Evolutionary conservation across 257 asterid species (phyloP).

Genomic region (Penstemon eatonii): DNA sequence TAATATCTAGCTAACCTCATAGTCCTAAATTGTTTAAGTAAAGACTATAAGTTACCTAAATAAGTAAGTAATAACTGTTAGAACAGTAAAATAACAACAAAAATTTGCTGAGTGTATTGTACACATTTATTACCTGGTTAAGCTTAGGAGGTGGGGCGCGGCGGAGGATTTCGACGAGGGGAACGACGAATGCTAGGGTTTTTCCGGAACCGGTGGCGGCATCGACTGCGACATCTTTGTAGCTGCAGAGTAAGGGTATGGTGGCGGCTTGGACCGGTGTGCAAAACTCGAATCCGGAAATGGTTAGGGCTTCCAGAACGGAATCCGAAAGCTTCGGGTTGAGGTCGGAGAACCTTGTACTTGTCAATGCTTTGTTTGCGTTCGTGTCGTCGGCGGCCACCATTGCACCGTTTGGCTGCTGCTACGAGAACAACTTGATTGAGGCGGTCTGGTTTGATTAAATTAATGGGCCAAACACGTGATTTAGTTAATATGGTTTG

Average conservation of each 20-base stretch:
- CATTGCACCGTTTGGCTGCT: neutral
- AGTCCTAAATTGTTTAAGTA: no score
- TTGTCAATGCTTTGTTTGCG: constrained; percentile 74
- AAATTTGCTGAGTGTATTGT: neutral
- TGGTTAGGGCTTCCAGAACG: constrained; percentile 61
- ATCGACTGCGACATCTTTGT: constrained; percentile 86
- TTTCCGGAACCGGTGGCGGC: constrained; percentile 99
- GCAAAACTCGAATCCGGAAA: constrained; percentile 73
- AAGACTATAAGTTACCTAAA: no score
- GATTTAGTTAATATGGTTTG: no score
- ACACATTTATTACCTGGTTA: constrained; percentile 57
- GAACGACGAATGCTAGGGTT: constrained; percentile 82
- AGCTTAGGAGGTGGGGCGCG: constrained; percentile 65
- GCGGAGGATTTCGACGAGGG: constrained; percentile 84
- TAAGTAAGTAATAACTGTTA: no score
- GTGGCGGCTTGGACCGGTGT: constrained; percentile 97
- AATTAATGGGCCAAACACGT: no score
- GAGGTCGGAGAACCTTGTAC: constrained; percentile 76
- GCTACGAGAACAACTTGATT: neutral
- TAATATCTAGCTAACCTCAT: no score
- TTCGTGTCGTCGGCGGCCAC: constrained; percentile 43
- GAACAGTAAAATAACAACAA: neutral
- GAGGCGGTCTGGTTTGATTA: no score
- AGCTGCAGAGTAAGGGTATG: constrained; percentile 76
- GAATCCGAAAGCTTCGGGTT: constrained; percentile 67